These are phyloP conservation scores for Corylus heterophylla DNA, from an alignment of 306 rosid genomes.

Conservation along the genomic window DNA sequence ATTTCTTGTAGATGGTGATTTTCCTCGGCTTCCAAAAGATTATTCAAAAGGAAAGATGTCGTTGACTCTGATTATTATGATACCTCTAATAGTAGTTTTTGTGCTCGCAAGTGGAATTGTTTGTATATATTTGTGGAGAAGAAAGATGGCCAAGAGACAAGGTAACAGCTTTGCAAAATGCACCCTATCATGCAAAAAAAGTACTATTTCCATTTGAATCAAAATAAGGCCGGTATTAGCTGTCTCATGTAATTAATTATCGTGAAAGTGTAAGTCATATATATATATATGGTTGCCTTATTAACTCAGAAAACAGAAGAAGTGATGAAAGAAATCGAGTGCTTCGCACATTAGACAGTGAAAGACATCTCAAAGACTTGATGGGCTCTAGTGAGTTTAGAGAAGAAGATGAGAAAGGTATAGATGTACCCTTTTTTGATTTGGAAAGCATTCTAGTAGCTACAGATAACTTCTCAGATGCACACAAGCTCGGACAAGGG, in stretches of 20 bases:
- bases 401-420: slow-evolving; percentile 33
- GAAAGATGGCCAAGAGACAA: slow-evolving; percentile 5
- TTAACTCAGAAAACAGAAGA: slow-evolving; percentile 15
- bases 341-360: slow-evolving; percentile 21
- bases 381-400: slow-evolving; percentile 29
- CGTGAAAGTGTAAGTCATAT: background rate
- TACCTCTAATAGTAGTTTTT: background rate
- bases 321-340: slow-evolving; percentile 11
- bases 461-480: slow-evolving; percentile 49
- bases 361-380: slow-evolving; percentile 27
- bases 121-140: background rate
- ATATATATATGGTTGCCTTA: background rate
- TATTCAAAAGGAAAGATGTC: background rate
- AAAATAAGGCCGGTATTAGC: background rate
- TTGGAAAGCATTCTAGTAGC: slow-evolving; percentile 37
- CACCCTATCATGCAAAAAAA: background rate
- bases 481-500: slow-evolving; percentile 52
- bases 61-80: background rate
- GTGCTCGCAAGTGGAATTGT: slow-evolving; percentile 9
- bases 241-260: no score
- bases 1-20: background rate
- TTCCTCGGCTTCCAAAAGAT: background rate
- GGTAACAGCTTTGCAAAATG: slow-evolving; percentile 17
- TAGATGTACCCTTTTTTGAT: slow-evolving; percentile 41
- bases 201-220: background rate